Percentiles rank a stretch among this genome's conserved stretches.
Conservation (phyloP, 2,329 filamentous ascomycete genomes). For the Didymella pinodella region DNA sequence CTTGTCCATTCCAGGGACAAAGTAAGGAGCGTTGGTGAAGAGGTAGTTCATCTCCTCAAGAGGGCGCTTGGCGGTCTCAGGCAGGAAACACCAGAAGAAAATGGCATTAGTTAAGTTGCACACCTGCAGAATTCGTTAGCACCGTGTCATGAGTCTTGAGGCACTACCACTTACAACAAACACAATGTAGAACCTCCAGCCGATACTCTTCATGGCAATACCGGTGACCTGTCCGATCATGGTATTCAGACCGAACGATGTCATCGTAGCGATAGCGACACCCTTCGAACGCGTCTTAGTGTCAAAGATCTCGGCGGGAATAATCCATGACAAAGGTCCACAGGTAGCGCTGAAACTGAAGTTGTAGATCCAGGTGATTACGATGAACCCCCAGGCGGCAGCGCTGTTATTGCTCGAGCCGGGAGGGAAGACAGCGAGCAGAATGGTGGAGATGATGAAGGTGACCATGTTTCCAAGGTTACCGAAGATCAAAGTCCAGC, state of each 20-base stretch:
- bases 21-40: slow-evolving; percentile 70
- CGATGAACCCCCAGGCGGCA: slow-evolving; percentile 78
- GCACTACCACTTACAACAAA: slow-evolving; percentile 59
- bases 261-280: slow-evolving; percentile 77
- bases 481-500: slow-evolving; percentile 75
- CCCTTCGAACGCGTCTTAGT: slow-evolving; percentile 77
- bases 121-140: slow-evolving; percentile 48
- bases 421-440: slow-evolving; percentile 69
- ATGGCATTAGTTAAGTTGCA: slow-evolving; percentile 74
- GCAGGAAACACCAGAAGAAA: slow-evolving; percentile 73
- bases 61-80: slow-evolving; percentile 70
- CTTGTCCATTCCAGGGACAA: slow-evolving; percentile 66
- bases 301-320: slow-evolving; percentile 78
- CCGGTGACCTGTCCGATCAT: slow-evolving; percentile 75
- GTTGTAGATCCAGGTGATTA: slow-evolving; percentile 81
- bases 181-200: slow-evolving; percentile 66
- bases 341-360: slow-evolving; percentile 76
- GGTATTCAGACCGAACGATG: slow-evolving; percentile 77
- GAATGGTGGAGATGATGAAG: slow-evolving; percentile 72
- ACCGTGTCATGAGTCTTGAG: not conserved
- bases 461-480: slow-evolving; percentile 75
- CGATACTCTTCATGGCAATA: slow-evolving; percentile 64
- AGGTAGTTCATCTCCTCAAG: slow-evolving; percentile 74
- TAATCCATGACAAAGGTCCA: slow-evolving; percentile 71
- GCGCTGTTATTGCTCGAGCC: slow-evolving; percentile 59